A percentile compares a stretch with the other conserved stretches of the same genome.
phyloP scores from a whole-genome alignment of 805 yeast genomes.

The Ogataea siamensis region DNA sequence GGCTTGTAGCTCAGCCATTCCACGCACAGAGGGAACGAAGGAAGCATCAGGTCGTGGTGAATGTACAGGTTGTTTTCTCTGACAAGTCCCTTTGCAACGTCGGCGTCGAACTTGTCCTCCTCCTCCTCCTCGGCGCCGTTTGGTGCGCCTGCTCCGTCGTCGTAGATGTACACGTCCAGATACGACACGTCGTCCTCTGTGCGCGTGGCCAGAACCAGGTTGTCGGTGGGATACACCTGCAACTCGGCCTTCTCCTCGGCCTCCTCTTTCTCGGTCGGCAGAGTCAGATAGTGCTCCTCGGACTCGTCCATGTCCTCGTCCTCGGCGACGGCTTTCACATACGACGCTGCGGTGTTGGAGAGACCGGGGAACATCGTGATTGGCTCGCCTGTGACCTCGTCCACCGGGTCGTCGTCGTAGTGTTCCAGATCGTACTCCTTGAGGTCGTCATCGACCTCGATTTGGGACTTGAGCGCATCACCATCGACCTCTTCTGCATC shows the following conservation, averaged over 20 bases:
- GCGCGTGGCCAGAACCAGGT: constrained; percentile 83
- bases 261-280: constrained; percentile 61
- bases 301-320: constrained; percentile 29
- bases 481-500: constrained; percentile 42
- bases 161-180: constrained; percentile 90
- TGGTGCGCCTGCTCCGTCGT: constrained; percentile 88
- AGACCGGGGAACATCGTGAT: constrained; percentile 73
- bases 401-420: constrained; percentile 68
- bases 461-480: constrained; percentile 44
- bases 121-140: constrained; percentile 64
- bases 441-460: constrained; percentile 76
- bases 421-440: constrained; percentile 85
- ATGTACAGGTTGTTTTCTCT: constrained; percentile 81
- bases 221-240: constrained; percentile 88
- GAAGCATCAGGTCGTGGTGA: constrained; percentile 95
- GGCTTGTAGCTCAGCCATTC: constrained; percentile 90
- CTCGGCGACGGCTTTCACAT: constrained; percentile 42
- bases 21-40: constrained; percentile 93
- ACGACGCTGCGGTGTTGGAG: constrained; percentile 55
- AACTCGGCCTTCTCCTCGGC: constrained; percentile 80
- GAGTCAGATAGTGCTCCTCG: constrained; percentile 62
- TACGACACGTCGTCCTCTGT: constrained; percentile 95
- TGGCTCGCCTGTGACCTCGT: constrained; percentile 48
- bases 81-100: constrained; percentile 67
- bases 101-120: constrained; percentile 62